phyloP scores from a whole-genome alignment of 352 stramenopile genomes.

The Globisporangium nodosum region DNA sequence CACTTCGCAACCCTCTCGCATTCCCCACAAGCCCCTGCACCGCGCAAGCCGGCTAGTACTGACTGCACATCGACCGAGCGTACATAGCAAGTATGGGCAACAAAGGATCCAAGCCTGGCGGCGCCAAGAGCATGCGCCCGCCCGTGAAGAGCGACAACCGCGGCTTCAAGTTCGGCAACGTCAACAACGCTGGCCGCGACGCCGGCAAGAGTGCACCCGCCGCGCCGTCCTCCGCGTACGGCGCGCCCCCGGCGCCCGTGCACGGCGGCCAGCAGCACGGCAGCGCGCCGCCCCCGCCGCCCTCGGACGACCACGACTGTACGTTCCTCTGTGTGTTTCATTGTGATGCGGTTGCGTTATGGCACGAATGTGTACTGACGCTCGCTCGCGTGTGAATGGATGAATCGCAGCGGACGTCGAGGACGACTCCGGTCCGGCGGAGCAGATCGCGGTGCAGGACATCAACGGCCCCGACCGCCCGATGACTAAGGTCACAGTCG shows the following conservation, averaged over 20 bases:
- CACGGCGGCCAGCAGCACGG: slow-evolving; percentile 12
- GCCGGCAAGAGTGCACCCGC: slow-evolving; percentile 67
- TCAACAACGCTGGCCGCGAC: slow-evolving; percentile 42
- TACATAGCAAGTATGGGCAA: slow-evolving; percentile 51
- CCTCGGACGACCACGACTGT: slow-evolving; percentile 56
- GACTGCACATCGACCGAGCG: background rate
- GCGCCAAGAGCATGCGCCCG: slow-evolving; percentile 51
- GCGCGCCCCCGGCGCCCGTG: slow-evolving; percentile 5
- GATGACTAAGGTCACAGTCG: slow-evolving; percentile 83
- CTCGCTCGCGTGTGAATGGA: slow-evolving; percentile 1
- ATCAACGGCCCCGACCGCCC: slow-evolving; percentile 54
- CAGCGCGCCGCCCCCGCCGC: slow-evolving; percentile 1
- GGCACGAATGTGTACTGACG: background rate
- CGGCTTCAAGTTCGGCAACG: slow-evolving; percentile 69
- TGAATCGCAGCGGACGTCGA: slow-evolving; percentile 52
- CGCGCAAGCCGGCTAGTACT: background rate
- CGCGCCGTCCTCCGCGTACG: slow-evolving; percentile 38
- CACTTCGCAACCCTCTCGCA: background rate
- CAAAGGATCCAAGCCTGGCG: slow-evolving; percentile 71
- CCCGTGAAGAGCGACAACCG: slow-evolving; percentile 83
- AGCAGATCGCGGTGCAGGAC: slow-evolving; percentile 82
- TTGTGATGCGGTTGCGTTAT: no score
- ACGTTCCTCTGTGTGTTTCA: slow-evolving; percentile 13
- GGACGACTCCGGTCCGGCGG: slow-evolving; percentile 72
- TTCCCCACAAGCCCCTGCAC: background rate